phyloP scores from a whole-genome alignment of 1,284 basidiomycete genomes.

The Ceratobasidium sp. region DNA sequence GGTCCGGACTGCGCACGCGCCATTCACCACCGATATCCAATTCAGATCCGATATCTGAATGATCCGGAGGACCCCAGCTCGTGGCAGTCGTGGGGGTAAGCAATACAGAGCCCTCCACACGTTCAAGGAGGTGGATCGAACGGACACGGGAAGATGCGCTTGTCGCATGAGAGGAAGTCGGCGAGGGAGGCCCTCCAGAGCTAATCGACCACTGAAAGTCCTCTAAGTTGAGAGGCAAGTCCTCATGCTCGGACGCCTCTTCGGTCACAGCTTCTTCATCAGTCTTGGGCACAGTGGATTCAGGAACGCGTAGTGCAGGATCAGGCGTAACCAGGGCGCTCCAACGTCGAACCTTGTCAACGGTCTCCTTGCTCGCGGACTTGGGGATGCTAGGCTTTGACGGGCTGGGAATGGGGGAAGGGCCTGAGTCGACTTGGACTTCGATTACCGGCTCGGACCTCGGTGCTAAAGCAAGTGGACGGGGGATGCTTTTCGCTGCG shows the following conservation, averaged over 20 bases:
- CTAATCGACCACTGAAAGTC: conserved; percentile 77
- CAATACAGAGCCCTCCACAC: conserved; percentile 67
- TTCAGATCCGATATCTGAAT: conserved; percentile 33
- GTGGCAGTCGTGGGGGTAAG: conserved; percentile 63
- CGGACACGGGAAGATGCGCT: conserved; percentile 48
- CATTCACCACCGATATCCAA: conserved; percentile 13
- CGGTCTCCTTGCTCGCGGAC: conserved; percentile 47
- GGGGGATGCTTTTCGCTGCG: conserved; percentile 17
- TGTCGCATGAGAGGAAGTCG: conserved; percentile 48
- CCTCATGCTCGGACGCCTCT: conserved; percentile 50
- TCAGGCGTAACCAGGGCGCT: conserved; percentile 47
- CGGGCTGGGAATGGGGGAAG: conserved; percentile 14
- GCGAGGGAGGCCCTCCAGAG: conserved; percentile 65
- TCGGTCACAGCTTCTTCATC: background rate
- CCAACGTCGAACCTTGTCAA: conserved; percentile 34
- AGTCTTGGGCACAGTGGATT: conserved; percentile 46
- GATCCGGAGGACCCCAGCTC: conserved; percentile 59
- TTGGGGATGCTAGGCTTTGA: conserved; percentile 60
- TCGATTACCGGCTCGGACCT: conserved; percentile 18
- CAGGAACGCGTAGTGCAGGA: conserved; percentile 43
- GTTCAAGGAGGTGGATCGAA: conserved; percentile 68
- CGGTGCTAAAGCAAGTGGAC: conserved; percentile 40
- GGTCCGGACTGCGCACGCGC: conserved; percentile 50
- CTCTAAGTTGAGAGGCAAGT: conserved; percentile 61
- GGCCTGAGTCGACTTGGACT: conserved; percentile 11